Base-by-base conservation (phyloP, 257 asterid genomes). In the Cinchona pubescens region DNA sequence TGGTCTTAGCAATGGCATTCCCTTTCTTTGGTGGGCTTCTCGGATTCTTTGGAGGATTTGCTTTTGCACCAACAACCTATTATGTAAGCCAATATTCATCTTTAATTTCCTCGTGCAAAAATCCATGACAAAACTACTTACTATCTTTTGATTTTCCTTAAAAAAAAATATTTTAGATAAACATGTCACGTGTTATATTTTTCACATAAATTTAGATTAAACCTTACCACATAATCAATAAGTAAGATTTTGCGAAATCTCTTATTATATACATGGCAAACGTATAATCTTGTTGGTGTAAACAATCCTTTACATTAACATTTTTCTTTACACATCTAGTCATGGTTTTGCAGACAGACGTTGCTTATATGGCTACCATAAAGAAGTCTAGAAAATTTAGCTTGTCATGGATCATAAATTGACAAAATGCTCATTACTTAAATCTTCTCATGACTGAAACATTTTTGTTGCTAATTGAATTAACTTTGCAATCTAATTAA, bases 11-110 rank as follows among this genome's bases (percentile, higher is more conserved):
- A 30, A 76, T 86, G 25, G 67, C 89, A 38, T 82, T 87, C 71
- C 90, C 92, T 34, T 87, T 87, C 87, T 87, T 87, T 49, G 87
- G 83, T 30, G 87, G 83, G 16, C 75, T 88, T 0, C 85, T 86
- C 3, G 78, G 88, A 42, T 88, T 88, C 73, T 82, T 88, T 0
- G 90, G 92, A 66, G 92, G 92, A 19, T 81, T 88, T 81, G 92
- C 88, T 23, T 86, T 86, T 65, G 87, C 90, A 38, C 90, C 90
- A 34, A 84, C 88, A 1, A 69, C 90, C 23, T 86, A 82, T 67
- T 85, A 25, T 55, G 90, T 85, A 84, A 79, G 86, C 16, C 42
- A 64, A 32, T 38, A 7, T 56, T 9, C 13, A 10, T 72, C 40
- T 71, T 53, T 42, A 18, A 4, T 40, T 5, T 30, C 12, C 13